Conservation (phyloP, 2,329 filamentous ascomycete species). For the Colletotrichum zoysiae region DNA sequence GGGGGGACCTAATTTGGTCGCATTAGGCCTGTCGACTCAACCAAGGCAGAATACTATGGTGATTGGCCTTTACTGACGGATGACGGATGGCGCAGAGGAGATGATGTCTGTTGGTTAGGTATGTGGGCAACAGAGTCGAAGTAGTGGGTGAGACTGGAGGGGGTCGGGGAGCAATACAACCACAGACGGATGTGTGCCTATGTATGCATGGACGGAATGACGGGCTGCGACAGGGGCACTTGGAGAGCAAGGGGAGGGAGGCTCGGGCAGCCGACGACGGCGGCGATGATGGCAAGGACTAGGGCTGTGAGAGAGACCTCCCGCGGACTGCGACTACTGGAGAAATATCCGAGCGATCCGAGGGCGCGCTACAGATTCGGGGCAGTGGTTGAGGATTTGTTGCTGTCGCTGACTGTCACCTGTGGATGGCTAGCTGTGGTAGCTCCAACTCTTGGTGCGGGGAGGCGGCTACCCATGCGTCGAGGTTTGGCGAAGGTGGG, state of each 20-base stretch:
- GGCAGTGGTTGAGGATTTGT: background rate
- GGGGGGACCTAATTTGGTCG: background rate
- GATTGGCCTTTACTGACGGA: conserved; percentile 2
- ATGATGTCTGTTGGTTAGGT: background rate
- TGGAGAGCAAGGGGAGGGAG: conserved; percentile 17
- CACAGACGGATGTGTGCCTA: background rate
- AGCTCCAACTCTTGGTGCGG: background rate
- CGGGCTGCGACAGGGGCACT: background rate
- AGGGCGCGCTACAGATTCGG: background rate
- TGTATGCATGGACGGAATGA: background rate
- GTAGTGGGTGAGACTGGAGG: background rate
- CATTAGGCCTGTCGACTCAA: background rate
- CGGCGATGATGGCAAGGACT: conserved; percentile 17
- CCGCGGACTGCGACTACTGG: conserved; percentile 4
- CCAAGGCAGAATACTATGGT: conserved; percentile 2
- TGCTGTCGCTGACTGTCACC: conserved; percentile 1
- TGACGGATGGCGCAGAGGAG: conserved; percentile 1
- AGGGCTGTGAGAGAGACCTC: conserved; percentile 5
- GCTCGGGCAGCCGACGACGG: conserved; percentile 22
- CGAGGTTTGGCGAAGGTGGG: background rate
- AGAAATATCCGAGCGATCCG: conserved; percentile 35
- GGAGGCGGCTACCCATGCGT: background rate
- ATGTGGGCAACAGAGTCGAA: conserved; percentile 15
- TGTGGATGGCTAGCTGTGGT: conserved; percentile 2
- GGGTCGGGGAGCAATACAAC: background rate